Conservation (phyloP, 169 alveolate genomes). For the Plasmodium fragile region DNA sequence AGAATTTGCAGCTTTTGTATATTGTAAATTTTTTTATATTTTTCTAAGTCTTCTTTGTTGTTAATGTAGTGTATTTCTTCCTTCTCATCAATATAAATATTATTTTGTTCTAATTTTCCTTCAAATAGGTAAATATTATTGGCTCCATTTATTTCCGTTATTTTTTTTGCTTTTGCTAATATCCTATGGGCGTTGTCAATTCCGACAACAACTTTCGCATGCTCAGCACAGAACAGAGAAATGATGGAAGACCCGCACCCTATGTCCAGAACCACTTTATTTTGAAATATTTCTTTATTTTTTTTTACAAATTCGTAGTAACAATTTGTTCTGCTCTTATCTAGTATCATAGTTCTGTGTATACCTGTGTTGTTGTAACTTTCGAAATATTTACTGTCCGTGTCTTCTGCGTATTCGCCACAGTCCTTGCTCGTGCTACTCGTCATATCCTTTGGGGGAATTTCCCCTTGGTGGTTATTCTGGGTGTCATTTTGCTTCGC, state of each 20-base stretch:
- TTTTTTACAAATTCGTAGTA: slow-evolving; percentile 91
- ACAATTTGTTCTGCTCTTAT: slow-evolving; percentile 91
- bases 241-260: slow-evolving; percentile 98
- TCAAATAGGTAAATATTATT: slow-evolving; percentile 93
- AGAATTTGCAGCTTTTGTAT: slow-evolving; percentile 93
- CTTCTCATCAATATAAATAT: slow-evolving; percentile 82
- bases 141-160: slow-evolving; percentile 94
- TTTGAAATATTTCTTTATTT: slow-evolving; percentile 84
- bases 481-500: neutral
- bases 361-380: slow-evolving; percentile 91
- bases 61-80: slow-evolving; percentile 86
- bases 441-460: neutral
- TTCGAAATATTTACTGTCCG: slow-evolving; percentile 88
- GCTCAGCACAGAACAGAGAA: slow-evolving; percentile 94
- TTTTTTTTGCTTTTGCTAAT: slow-evolving; percentile 89
- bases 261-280: slow-evolving; percentile 95
- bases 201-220: slow-evolving; percentile 86
- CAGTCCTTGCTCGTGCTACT: neutral
- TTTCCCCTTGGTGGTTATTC: neutral
- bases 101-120: slow-evolving; percentile 90
- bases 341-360: slow-evolving; percentile 95
- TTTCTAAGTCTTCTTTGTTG: slow-evolving; percentile 70
- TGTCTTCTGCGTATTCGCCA: neutral
- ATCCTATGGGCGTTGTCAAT: slow-evolving; percentile 95
- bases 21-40: slow-evolving; percentile 93